Evolutionary conservation across 495 filamentous ascomycete species (phyloP).

Genomic region (Pyrenopolyporus hunteri): DNA sequence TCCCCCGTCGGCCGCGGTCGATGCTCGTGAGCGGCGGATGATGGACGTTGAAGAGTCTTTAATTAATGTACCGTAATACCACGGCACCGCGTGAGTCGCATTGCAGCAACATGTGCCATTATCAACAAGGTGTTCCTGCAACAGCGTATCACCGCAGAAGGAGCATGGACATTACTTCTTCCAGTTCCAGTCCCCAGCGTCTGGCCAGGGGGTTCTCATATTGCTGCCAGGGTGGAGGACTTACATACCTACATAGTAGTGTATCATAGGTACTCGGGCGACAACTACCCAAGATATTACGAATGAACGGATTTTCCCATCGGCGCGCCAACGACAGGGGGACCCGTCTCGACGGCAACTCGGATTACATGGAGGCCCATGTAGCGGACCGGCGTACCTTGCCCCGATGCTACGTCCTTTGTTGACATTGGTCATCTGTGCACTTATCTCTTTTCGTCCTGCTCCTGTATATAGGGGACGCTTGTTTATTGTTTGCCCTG

Average conservation of each 20-base stretch:
- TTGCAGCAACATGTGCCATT: conserved; percentile 14
- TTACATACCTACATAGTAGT: no score
- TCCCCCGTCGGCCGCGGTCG: conserved; percentile 15
- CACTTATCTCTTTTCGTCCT: no score
- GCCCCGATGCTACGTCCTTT: conserved; percentile 30
- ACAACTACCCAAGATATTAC: neutral
- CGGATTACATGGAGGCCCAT: conserved; percentile 24
- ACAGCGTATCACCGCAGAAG: conserved; percentile 26
- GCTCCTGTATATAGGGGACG: no score
- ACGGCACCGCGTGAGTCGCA: conserved; percentile 6
- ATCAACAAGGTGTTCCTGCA: conserved; percentile 24
- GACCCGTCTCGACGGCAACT: neutral
- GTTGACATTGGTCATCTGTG: conserved; percentile 6
- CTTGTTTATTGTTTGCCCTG: no score
- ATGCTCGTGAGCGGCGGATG: conserved; percentile 1
- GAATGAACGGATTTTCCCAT: conserved; percentile 11
- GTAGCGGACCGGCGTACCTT: conserved; percentile 3
- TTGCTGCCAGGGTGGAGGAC: no score
- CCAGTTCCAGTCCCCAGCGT: conserved; percentile 1
- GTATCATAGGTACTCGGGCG: no score
- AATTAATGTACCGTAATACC: no score
- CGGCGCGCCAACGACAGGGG: conserved; percentile 10
- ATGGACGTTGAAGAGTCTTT: no score
- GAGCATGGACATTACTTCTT: conserved; percentile 22
- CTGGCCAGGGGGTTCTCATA: neutral